Percentiles rank a stretch among this genome's conserved stretches.
Conservation (phyloP, 2,329 filamentous ascomycete genomes). For the Hypomyces rosellus region DNA sequence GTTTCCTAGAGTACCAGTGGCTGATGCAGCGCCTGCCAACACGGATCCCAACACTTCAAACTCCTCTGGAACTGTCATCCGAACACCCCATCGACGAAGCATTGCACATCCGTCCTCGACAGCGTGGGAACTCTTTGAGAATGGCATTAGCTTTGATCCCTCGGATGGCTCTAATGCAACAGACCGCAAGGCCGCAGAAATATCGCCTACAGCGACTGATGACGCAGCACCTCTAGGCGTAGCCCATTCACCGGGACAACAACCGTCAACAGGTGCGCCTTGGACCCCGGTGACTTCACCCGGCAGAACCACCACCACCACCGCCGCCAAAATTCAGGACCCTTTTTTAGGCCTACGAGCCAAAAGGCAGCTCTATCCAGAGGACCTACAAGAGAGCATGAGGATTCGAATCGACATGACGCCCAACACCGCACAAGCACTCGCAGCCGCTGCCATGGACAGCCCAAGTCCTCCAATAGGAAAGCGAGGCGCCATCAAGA, state of each 20-base stretch:
- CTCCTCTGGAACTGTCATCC: slow-evolving; percentile 35
- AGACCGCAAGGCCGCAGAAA: not conserved
- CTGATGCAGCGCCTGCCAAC: not conserved
- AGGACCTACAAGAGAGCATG: slow-evolving; percentile 7
- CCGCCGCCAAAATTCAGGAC: too few species aligned
- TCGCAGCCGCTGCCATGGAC: not conserved
- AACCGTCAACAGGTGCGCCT: too few species aligned
- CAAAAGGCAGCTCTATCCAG: slow-evolving; percentile 12
- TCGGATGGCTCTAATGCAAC: slow-evolving; percentile 1
- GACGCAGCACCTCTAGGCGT: too few species aligned
- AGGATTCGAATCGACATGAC: not conserved
- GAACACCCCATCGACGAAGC: slow-evolving; percentile 24
- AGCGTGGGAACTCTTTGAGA: slow-evolving; percentile 26
- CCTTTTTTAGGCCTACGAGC: slow-evolving; percentile 33
- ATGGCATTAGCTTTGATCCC: slow-evolving; percentile 25
- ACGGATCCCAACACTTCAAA: slow-evolving; percentile 10
- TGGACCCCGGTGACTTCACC: too few species aligned
- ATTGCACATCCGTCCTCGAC: slow-evolving; percentile 17
- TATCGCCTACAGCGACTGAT: not conserved
- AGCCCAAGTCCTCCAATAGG: not conserved
- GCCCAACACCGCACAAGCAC: not conserved
- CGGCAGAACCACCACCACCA: too few species aligned
- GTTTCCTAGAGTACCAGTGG: not conserved
- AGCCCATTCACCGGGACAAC: too few species aligned
- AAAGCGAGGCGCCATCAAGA: not conserved